A percentile compares a stretch with the other conserved stretches of the same genome.
Evolutionary conservation across 2,329 filamentous ascomycete species (phyloP).

Genomic region (Corinectria fuckeliana): DNA sequence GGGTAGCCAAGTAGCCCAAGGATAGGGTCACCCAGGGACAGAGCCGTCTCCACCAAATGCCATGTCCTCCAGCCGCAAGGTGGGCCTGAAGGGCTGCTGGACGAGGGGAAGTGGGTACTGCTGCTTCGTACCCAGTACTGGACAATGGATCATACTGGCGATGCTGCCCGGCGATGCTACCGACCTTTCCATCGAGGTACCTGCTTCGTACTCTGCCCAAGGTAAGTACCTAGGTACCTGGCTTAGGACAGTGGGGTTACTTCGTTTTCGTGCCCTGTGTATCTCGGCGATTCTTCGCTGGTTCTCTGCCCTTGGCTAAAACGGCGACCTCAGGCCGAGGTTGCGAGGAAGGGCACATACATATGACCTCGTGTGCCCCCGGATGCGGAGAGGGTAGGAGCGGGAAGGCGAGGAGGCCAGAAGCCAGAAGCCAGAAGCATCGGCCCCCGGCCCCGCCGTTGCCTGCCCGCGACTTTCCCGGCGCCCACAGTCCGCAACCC

Average conservation of each 20-base stretch:
- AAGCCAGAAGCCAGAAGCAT: not conserved
- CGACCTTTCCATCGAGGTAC: too few species aligned
- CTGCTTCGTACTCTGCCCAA: too few species aligned
- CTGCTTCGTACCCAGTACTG: not conserved
- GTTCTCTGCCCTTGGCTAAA: not conserved
- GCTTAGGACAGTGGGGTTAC: not conserved
- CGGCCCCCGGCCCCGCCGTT: not conserved
- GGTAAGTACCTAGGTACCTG: too few species aligned
- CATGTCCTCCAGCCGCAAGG: conserved; percentile 29
- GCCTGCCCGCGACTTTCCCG: not conserved
- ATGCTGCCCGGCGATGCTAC: too few species aligned
- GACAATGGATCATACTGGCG: not conserved
- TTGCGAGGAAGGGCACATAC: not conserved
- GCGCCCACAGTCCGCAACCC: not conserved
- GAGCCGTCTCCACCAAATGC: not conserved
- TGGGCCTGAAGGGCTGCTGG: conserved; percentile 18
- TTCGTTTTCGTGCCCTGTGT: not conserved
- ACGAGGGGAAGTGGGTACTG: conserved; percentile 36
- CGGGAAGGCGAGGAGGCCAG: not conserved
- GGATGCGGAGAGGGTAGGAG: not conserved
- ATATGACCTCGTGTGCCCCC: too few species aligned
- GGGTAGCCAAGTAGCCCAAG: too few species aligned
- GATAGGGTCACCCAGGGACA: not conserved
- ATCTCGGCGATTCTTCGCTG: not conserved
- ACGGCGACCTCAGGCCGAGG: not conserved